phyloP scores from a whole-genome alignment of 106 monocot species.

The Chionographis japonica region DNA sequence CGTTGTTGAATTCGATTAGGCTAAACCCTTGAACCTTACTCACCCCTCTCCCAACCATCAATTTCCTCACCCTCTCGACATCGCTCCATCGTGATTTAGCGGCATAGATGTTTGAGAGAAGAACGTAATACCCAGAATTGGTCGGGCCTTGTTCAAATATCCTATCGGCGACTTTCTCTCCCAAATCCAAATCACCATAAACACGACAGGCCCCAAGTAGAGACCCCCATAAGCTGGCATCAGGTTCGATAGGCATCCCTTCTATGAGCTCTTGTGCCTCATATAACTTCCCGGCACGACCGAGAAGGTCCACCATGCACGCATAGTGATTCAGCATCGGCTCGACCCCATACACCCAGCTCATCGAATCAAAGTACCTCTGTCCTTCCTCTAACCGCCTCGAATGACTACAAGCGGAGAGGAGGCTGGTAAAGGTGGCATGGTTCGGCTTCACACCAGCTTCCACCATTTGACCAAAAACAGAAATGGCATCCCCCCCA shows the following conservation, averaged over 20 bases:
- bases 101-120: constrained; percentile 70
- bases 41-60: constrained; percentile 40
- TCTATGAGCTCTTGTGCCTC: constrained; percentile 49
- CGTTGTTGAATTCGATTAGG: constrained; percentile 42
- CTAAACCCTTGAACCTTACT: constrained; percentile 51
- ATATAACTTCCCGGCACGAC: constrained; percentile 50
- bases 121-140: constrained; percentile 61
- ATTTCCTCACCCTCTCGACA: constrained; percentile 49
- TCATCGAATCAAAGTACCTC: constrained; percentile 42
- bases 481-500: constrained; percentile 33
- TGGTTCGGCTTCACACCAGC: constrained; percentile 36
- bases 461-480: constrained; percentile 43
- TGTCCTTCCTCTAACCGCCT: constrained; percentile 44
- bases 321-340: constrained; percentile 49
- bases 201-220: constrained; percentile 55
- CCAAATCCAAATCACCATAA: constrained; percentile 40
- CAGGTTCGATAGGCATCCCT: constrained; percentile 43
- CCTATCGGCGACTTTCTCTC: constrained; percentile 42
- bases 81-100: constrained; percentile 65
- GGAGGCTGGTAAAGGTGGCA: constrained; percentile 50
- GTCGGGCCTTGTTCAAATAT: constrained; percentile 30
- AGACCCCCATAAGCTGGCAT: constrained; percentile 53
- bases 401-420: constrained; percentile 63
- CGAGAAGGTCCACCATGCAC: constrained; percentile 62
- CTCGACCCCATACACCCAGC: constrained; percentile 14